A percentile compares a stretch with the other conserved stretches of the same genome.
Evolutionary conservation across 2,329 filamentous ascomycete genomes (phyloP).

Genomic region (Mariannaea elegans): DNA sequence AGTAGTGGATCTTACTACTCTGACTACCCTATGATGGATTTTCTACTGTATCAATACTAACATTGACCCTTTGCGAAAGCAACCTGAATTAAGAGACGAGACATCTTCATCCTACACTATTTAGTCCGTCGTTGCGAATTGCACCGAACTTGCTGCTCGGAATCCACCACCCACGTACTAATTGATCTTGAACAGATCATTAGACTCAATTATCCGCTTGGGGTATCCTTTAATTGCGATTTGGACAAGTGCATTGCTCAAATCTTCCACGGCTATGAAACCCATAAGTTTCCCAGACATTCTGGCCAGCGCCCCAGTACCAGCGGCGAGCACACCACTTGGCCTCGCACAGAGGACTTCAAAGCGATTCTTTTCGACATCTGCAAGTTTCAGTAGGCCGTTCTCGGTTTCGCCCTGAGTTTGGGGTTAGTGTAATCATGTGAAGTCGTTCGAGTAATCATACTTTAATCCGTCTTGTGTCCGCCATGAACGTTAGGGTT

Average conservation of each 20-base stretch:
- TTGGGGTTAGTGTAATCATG: not conserved
- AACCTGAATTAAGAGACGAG: too few species aligned
- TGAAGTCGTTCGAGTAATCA: too few species aligned
- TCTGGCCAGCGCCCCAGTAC: not conserved
- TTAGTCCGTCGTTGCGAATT: too few species aligned
- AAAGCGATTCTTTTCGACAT: constrained; percentile 2
- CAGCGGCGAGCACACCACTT: not conserved
- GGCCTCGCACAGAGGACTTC: constrained; percentile 4
- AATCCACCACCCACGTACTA: too few species aligned
- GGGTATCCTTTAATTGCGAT: not conserved
- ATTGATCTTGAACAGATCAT: not conserved
- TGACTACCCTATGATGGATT: too few species aligned
- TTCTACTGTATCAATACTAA: too few species aligned
- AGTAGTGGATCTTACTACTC: too few species aligned
- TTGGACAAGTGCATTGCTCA: not conserved
- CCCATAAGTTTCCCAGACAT: not conserved
- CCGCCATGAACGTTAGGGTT: not conserved
- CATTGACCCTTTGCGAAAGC: too few species aligned
- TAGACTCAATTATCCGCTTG: constrained; percentile 7
- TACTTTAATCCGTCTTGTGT: constrained; percentile 3
- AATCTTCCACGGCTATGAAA: not conserved
- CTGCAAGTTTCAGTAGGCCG: not conserved
- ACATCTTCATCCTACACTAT: too few species aligned
- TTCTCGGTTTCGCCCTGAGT: not conserved
- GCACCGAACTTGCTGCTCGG: too few species aligned